phyloP scores from a whole-genome alignment of 2,329 filamentous ascomycete genomes.

The Colletotrichum sp. region DNA sequence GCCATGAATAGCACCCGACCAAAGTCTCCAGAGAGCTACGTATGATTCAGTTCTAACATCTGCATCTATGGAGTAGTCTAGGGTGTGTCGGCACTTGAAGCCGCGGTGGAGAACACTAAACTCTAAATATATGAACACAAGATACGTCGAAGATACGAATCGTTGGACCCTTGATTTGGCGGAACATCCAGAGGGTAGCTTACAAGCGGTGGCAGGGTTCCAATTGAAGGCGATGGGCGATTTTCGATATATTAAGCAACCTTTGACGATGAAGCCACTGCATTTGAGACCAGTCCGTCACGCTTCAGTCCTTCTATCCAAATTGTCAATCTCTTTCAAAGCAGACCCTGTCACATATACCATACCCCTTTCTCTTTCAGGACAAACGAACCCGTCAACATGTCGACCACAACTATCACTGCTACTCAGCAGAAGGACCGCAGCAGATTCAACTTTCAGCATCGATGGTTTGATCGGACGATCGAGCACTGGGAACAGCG shows the following conservation, averaged over 20 bases:
- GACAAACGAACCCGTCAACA: background rate
- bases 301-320: background rate
- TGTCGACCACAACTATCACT: background rate
- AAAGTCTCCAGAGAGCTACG: background rate
- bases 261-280: background rate
- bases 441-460: background rate
- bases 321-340: background rate
- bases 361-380: background rate
- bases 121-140: background rate
- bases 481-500: background rate
- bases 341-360: background rate
- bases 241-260: background rate
- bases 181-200: background rate
- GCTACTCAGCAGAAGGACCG: background rate
- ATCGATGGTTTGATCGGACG: background rate
- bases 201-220: background rate
- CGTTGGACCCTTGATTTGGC: background rate
- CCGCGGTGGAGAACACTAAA: background rate
- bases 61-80: background rate
- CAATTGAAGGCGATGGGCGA: background rate
- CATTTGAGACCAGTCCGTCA: background rate
- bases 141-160: background rate
- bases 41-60: background rate
- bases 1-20: background rate
- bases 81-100: background rate